Conservation (phyloP, 192 early-diverging fungal species). For the Oehlia diaphana region DNA sequence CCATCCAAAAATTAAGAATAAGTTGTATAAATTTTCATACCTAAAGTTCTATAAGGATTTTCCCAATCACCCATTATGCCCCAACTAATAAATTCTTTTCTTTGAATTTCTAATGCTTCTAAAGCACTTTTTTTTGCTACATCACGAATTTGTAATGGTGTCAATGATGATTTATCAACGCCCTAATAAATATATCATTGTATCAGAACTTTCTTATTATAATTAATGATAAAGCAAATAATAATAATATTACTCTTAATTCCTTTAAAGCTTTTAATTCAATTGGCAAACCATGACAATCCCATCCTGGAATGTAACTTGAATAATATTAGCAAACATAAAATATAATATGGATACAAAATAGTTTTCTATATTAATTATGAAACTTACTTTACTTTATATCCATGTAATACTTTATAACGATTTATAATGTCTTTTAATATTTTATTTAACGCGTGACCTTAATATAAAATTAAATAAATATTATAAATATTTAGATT, state of each 20-base stretch:
- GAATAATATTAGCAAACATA: not conserved
- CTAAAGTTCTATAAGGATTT: slow-evolving; percentile 60
- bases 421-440: slow-evolving; percentile 80
- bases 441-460: slow-evolving; percentile 81
- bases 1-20: not conserved
- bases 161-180: slow-evolving; percentile 32
- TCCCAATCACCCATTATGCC: slow-evolving; percentile 80
- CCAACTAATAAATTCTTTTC: slow-evolving; percentile 59
- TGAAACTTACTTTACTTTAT: slow-evolving; percentile 59
- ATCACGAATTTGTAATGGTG: slow-evolving; percentile 51
- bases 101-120: slow-evolving; percentile 59
- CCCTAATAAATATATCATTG: not conserved
- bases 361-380: not conserved
- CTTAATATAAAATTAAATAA: slow-evolving; percentile 19
- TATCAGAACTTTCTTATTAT: not conserved
- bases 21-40: no score
- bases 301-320: slow-evolving; percentile 75
- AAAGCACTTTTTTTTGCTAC: slow-evolving; percentile 62
- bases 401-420: slow-evolving; percentile 69
- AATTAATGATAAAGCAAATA: not conserved
- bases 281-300: slow-evolving; percentile 81
- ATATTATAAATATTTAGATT: not conserved
- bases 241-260: slow-evolving; percentile 41
- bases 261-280: slow-evolving; percentile 73
- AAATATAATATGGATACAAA: not conserved